These are phyloP conservation scores for Blumeria hordei DNA, from an alignment of 2,329 filamentous ascomycete species.

Conservation along the genomic window DNA sequence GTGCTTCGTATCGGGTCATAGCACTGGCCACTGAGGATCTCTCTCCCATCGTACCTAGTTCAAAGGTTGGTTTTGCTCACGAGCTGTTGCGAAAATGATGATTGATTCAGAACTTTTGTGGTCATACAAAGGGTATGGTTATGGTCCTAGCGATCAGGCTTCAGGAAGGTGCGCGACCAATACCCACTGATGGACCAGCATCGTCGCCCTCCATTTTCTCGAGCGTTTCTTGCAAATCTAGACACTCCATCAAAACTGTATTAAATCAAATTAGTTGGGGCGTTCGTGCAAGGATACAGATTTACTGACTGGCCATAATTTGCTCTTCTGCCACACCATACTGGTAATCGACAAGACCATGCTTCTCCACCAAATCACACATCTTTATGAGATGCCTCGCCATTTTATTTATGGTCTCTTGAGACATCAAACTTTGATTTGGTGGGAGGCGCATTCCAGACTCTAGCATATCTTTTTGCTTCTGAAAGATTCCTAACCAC, in stretches of 20 bases:
- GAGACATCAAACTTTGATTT: constrained; percentile 38
- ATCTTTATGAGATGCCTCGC: constrained; percentile 59
- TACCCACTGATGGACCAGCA: constrained; percentile 1
- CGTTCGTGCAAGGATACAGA: background rate
- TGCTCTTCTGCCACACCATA: constrained; percentile 92
- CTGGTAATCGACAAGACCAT: constrained; percentile 92
- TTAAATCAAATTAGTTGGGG: background rate
- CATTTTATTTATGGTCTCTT: constrained; percentile 50
- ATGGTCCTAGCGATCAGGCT: background rate
- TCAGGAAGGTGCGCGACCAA: constrained; percentile 12
- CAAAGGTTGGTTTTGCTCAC: too few relatives aligned
- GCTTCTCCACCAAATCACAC: constrained; percentile 67
- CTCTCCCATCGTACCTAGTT: too few relatives aligned
- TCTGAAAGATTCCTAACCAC: constrained; percentile 66
- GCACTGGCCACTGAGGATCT: too few relatives aligned
- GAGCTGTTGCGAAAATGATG: too few relatives aligned
- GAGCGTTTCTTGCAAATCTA: constrained; percentile 25
- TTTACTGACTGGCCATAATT: constrained; percentile 50
- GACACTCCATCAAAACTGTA: constrained; percentile 26
- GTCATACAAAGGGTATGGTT: too few relatives aligned
- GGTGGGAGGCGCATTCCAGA: constrained; percentile 10
- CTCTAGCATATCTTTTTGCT: constrained; percentile 51
- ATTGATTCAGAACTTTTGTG: too few relatives aligned
- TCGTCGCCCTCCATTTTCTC: constrained; percentile 7
- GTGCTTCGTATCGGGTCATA: too few relatives aligned